Conservation (phyloP, 352 stramenopile species). For the Hyaloperonospora brassicae region DNA sequence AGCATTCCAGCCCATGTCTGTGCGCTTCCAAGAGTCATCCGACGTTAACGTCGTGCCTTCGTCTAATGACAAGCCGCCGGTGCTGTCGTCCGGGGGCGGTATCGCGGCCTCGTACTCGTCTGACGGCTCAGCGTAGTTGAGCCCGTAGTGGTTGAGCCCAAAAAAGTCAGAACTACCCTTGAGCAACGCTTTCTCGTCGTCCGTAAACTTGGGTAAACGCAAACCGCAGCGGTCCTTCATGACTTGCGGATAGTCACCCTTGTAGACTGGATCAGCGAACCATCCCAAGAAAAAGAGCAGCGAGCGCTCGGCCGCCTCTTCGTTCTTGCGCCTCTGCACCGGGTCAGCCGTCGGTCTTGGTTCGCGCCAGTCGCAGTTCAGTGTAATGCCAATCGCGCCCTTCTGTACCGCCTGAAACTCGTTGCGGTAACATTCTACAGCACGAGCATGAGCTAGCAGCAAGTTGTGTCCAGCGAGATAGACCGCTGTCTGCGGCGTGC, state of each 20-base stretch:
- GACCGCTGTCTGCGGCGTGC: slow-evolving; percentile 42
- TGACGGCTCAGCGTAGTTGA: slow-evolving; percentile 37
- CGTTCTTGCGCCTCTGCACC: slow-evolving; percentile 43
- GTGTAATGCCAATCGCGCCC: slow-evolving; percentile 86
- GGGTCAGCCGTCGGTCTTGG: slow-evolving; percentile 42
- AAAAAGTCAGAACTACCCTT: slow-evolving; percentile 89
- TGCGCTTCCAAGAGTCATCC: slow-evolving; percentile 49
- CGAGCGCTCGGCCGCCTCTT: slow-evolving; percentile 61
- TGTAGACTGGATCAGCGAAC: slow-evolving; percentile 89
- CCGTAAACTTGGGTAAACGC: slow-evolving; percentile 86
- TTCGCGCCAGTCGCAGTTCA: slow-evolving; percentile 88
- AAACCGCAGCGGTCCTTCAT: slow-evolving; percentile 82
- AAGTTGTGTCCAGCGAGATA: slow-evolving; percentile 86
- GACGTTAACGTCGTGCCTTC: slow-evolving; percentile 40
- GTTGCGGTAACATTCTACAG: slow-evolving; percentile 72
- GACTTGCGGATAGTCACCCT: slow-evolving; percentile 87
- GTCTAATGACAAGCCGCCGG: slow-evolving; percentile 29
- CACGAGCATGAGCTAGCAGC: slow-evolving; percentile 78
- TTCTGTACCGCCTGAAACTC: slow-evolving; percentile 62
- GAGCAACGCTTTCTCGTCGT: slow-evolving; percentile 70
- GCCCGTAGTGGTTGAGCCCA: slow-evolving; percentile 92
- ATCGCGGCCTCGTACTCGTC: slow-evolving; percentile 37
- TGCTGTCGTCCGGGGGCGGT: slow-evolving; percentile 21
- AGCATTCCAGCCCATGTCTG: slow-evolving; percentile 76
- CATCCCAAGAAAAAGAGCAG: slow-evolving; percentile 88